Evolutionary conservation across 352 stramenopile genomes (phyloP).

Genomic region (Pythium chondricola): DNA sequence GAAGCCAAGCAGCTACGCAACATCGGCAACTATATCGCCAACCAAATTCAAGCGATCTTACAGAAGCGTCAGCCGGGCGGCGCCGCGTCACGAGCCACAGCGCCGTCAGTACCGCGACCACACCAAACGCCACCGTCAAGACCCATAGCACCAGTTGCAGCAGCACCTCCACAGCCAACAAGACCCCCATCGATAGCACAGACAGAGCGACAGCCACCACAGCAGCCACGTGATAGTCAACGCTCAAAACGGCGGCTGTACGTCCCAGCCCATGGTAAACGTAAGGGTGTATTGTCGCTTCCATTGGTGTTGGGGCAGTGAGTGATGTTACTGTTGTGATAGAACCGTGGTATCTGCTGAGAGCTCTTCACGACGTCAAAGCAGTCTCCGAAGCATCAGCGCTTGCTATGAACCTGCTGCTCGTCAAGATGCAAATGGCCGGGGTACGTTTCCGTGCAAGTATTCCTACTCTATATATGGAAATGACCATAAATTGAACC

Average conservation of each 20-base stretch:
- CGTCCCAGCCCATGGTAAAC: constrained; percentile 48
- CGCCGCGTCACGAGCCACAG: background rate
- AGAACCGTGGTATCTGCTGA: constrained; percentile 80
- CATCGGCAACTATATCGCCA: constrained; percentile 83
- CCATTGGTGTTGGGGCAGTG: background rate
- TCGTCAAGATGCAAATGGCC: constrained; percentile 39
- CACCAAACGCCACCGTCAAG: background rate
- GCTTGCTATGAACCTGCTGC: constrained; percentile 30
- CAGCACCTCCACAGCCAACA: background rate
- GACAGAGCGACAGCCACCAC: background rate
- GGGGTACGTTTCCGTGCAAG: constrained; percentile 31
- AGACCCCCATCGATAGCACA: background rate
- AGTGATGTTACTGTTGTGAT: too few species aligned
- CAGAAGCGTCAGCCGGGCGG: constrained; percentile 39
- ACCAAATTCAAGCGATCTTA: constrained; percentile 77
- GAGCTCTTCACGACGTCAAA: constrained; percentile 32
- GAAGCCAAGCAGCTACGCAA: constrained; percentile 65
- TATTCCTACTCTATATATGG: too few species aligned
- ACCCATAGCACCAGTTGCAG: background rate
- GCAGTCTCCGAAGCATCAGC: constrained; percentile 31
- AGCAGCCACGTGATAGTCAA: background rate
- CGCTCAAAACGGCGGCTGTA: constrained; percentile 23
- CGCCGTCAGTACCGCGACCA: background rate
- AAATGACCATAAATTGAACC: too few species aligned
- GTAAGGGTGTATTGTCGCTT: constrained; percentile 18